Evolutionary conservation across 2,329 filamentous ascomycete genomes (phyloP), one percentile per base, ranked within the genome.

Genomic region (Fusarium sp.): DNA sequence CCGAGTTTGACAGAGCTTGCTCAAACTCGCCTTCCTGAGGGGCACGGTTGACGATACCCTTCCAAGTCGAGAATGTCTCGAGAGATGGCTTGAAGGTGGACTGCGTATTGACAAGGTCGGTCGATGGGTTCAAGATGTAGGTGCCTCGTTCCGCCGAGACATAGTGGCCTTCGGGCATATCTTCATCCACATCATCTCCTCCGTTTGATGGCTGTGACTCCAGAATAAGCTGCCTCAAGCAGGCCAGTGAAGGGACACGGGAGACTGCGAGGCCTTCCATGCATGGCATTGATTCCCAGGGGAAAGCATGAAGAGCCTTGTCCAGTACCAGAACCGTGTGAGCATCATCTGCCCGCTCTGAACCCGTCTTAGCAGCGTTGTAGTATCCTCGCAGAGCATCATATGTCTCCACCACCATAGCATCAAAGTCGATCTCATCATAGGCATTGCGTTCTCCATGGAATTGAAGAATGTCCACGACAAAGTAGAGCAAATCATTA

Each of bases 381-480:
- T 97, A 90, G 76, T 97, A 97, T 1, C 88, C 86, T 54, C 90
- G 88, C 25, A 99, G 82, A 2, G 93, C 93, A 79, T 97, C 95
- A 38, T 93, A 86, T 0, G 92, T 93, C 73, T 97, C 93, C 38
- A 98, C 86, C 5, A 94, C 89, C 88, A 99, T 96, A 71, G 86
- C 82, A 69, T 99, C 96, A 76, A 98, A 97, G 79, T 98, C 95
- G 68, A 99, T 92, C 81, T 99, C 96, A 73, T 99, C 96, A 79
- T 97, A 97, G 0, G 96, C 96, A 76, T 98, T 99, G 51, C 90
- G 88, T 80, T 99, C 96, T 14, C 96, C 96, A 73, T 97, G 93
- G 79, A 99, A 98, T 77, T 98, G 96, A 3, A 99, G 84, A 56
- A 98, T 94, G 74, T 99, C 96, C 6, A 99, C 90, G 1, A 98